Evolutionary conservation across 495 filamentous ascomycete genomes (phyloP), one percentile per base, ranked within the genome.

Genomic region (Glonium stellatum): DNA sequence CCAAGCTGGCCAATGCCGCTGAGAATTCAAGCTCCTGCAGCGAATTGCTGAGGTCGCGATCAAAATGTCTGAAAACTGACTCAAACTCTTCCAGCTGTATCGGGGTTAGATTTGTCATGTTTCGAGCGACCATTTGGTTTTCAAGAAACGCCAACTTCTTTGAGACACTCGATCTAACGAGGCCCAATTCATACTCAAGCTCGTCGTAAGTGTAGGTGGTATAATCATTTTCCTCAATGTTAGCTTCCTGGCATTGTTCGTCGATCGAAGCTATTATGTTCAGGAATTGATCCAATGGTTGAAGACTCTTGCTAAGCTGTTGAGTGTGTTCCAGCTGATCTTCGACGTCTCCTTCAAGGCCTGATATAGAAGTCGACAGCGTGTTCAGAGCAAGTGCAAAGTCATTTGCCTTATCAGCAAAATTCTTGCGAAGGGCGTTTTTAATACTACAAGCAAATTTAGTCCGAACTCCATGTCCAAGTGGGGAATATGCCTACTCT

Each of bases 11-110:
- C 57, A 98, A 78, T 1, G 93, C 93, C 5, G 92, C 93, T 9
- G 87, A 91, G 72, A 98, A 98, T 67, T 98, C 93, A 18, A 97
- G 80, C 70, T 98, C 93, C 21, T 87, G 84, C n/a, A 98, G 78
- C 18, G 85, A 87, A 71, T 97, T 97, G 41, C 84, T 88, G 34
- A 86, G 80, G 67, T 97, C 91, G n/a, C 90, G 84, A 71, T 98
- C 93, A 63, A 98, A 98, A 73, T 98, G 95, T 25, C 93, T 80
- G 79, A 98, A 97, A 5, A 98, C 93, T 1, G 86, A 90, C 72
- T 98, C 93, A 69, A 97, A 98, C 67, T 98, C 93, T 70, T 98
- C 93, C 35, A 98, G 80, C 71, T 98, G 93, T 53, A 98, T 97
- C 0, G 93, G 93, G 0, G 95, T 97, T 8, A 98, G 78, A 69